Conservation (phyloP, 805 yeast genomes). For the Sugiyamaella boreocaroliniensis region DNA sequence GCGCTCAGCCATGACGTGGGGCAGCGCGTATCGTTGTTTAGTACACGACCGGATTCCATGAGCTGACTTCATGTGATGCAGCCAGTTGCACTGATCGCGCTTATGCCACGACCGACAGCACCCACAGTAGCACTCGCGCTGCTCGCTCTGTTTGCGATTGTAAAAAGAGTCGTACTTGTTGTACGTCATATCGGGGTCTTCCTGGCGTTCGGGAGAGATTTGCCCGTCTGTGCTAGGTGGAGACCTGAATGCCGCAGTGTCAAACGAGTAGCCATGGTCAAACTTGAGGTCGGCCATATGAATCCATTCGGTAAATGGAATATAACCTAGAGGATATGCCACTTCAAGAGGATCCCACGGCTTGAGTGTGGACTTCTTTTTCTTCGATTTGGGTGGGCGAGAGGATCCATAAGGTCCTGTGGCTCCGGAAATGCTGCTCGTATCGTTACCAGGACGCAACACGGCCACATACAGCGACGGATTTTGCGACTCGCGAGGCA, state of each 20-base stretch:
- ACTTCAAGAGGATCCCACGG: slow-evolving; percentile 19
- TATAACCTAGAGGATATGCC: slow-evolving; percentile 17
- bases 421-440: background rate
- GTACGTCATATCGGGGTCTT: slow-evolving; percentile 9
- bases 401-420: background rate
- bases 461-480: slow-evolving; percentile 10
- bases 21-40: slow-evolving; percentile 17
- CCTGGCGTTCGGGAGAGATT: slow-evolving; percentile 6
- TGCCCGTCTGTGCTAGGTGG: slow-evolving; percentile 3
- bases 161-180: slow-evolving; percentile 19
- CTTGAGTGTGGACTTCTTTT: slow-evolving; percentile 9
- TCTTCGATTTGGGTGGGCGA: slow-evolving; percentile 7
- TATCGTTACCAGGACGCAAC: background rate
- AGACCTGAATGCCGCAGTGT: slow-evolving; percentile 10
- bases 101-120: slow-evolving; percentile 18
- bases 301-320: slow-evolving; percentile 13
- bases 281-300: slow-evolving; percentile 13
- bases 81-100: slow-evolving; percentile 20
- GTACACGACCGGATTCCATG: slow-evolving; percentile 20
- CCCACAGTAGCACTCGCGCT: slow-evolving; percentile 19
- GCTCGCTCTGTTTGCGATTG: slow-evolving; percentile 7
- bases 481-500: slow-evolving; percentile 4
- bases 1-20: slow-evolving; percentile 15
- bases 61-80: slow-evolving; percentile 21
- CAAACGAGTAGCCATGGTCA: slow-evolving; percentile 11